phyloP scores from a whole-genome alignment of 768 basidiomycete species.

The Cystobasidium onofrii region DNA sequence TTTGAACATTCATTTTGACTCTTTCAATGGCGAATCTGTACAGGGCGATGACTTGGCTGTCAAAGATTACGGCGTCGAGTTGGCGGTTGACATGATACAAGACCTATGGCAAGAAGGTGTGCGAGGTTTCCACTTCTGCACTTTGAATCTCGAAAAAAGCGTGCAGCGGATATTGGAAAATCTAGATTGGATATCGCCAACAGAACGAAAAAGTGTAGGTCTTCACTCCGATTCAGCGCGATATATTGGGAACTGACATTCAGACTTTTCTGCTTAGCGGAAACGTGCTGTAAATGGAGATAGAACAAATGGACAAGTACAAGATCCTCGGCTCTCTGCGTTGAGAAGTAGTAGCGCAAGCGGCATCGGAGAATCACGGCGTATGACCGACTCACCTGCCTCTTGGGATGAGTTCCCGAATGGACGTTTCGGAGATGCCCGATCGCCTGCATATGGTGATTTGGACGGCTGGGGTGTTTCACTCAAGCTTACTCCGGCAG shows the following conservation, averaged over 20 bases:
- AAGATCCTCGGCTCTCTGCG: constrained; percentile 24
- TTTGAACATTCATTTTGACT: neutral
- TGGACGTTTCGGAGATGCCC: constrained; percentile 93
- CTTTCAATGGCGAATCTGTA: neutral
- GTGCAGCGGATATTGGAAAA: constrained; percentile 73
- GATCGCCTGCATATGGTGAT: constrained; percentile 96
- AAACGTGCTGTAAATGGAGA: neutral
- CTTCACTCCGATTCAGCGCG: neutral
- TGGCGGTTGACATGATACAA: constrained; percentile 75
- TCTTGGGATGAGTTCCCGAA: constrained; percentile 74
- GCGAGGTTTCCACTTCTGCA: constrained; percentile 85
- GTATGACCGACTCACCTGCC: constrained; percentile 12
- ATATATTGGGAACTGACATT: neutral
- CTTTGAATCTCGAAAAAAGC: constrained; percentile 93
- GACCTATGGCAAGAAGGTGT: constrained; percentile 56
- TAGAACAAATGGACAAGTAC: neutral
- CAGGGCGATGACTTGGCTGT: constrained; percentile 88
- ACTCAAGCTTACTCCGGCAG: constrained; percentile 73
- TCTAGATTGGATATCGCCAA: constrained; percentile 46
- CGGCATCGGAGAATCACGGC: neutral
- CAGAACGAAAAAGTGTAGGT: neutral
- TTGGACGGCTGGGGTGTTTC: constrained; percentile 91
- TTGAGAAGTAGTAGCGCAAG: neutral
- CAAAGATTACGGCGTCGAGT: constrained; percentile 83
- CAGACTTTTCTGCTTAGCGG: neutral